These are phyloP conservation scores for Fusarium keratoplasticum DNA, from an alignment of 2,329 filamentous ascomycete species.

Conservation along the genomic window DNA sequence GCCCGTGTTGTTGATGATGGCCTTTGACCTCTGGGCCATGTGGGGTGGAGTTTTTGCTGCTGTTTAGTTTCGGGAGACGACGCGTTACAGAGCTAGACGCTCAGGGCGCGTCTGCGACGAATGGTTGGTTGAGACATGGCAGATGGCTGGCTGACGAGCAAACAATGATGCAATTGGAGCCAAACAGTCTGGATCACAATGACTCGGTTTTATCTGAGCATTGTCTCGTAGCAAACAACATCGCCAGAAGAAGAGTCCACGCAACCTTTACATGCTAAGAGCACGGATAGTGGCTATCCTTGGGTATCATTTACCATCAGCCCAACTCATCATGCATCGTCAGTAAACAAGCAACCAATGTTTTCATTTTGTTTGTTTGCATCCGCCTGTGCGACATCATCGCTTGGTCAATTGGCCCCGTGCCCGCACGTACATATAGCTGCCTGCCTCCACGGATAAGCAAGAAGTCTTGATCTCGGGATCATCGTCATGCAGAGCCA, in stretches of 20 bases:
- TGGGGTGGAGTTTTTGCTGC: constrained; percentile 9
- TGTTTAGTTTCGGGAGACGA: constrained; percentile 27
- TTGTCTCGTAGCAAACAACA: not conserved
- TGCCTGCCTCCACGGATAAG: not conserved
- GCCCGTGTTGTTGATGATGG: constrained; percentile 34
- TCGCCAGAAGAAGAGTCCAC: too few relatives aligned
- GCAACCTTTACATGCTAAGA: not conserved
- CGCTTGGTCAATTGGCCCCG: not conserved
- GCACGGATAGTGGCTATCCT: not conserved
- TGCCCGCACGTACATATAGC: not conserved
- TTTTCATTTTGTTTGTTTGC: constrained; percentile 23
- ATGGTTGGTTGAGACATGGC: constrained; percentile 19
- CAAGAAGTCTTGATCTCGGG: not conserved
- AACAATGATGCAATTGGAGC: constrained; percentile 11
- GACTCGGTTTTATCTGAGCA: not conserved
- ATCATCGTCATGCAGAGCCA: constrained; percentile 14
- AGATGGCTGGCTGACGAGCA: constrained; percentile 24
- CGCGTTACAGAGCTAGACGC: constrained; percentile 26
- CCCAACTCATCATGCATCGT: constrained; percentile 34
- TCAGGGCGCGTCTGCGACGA: constrained; percentile 17
- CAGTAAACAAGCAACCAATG: constrained; percentile 37
- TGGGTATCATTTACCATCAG: constrained; percentile 13
- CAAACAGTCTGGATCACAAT: not conserved
- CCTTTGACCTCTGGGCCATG: not conserved
- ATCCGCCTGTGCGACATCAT: not conserved